Percentiles rank a stretch among this genome's conserved stretches.
Conservation (phyloP, 495 filamentous ascomycete genomes). For the Sabuloglossum arenarium region DNA sequence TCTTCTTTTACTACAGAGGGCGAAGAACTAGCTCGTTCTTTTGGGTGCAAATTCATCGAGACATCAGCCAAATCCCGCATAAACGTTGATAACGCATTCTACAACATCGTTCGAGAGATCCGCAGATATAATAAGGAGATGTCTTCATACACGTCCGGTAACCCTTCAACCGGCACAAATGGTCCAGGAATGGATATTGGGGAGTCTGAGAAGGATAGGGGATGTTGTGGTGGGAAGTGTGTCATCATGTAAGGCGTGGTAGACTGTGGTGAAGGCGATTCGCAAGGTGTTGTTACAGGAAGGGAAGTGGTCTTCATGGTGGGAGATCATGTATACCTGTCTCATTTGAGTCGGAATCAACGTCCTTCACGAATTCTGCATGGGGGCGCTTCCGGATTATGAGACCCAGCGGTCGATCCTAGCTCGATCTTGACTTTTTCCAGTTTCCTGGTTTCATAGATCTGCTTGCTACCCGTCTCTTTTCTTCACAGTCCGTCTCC, state of each 20-base stretch:
- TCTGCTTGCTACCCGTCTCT: background rate
- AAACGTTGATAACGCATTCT: conserved; percentile 97
- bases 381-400: background rate
- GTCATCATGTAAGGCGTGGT: conserved; percentile 54
- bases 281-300: background rate
- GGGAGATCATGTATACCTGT: background rate
- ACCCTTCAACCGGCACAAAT: conserved; percentile 34
- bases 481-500: background rate
- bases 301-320: background rate
- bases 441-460: background rate
- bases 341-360: background rate
- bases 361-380: background rate
- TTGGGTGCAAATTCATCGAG: conserved; percentile 95
- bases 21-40: conserved; percentile 61
- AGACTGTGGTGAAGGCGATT: background rate
- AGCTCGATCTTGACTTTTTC: background rate
- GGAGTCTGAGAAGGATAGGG: conserved; percentile 44
- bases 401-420: background rate
- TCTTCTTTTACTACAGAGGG: conserved; percentile 43
- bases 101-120: conserved; percentile 92
- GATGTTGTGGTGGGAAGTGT: conserved; percentile 67
- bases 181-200: conserved; percentile 44
- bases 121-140: conserved; percentile 95
- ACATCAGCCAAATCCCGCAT: conserved; percentile 95
- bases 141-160: conserved; percentile 57